Conservation (phyloP, 257 asterid species). For the Ligustrum vulgare region DNA sequence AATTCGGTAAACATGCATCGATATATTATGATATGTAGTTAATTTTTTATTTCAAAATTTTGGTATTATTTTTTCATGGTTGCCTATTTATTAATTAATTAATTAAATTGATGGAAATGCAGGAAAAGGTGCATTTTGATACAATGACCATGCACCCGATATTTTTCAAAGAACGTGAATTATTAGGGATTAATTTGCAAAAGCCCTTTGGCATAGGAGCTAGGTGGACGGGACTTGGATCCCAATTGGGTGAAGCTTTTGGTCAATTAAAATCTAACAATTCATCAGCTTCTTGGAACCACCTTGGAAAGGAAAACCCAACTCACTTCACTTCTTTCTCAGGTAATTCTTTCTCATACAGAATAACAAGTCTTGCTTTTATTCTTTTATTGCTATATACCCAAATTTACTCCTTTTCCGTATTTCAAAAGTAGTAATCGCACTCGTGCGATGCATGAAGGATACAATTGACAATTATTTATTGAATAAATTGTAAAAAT, state of each 20-base stretch:
- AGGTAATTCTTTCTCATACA: conserved; percentile 25
- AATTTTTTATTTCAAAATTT: no score
- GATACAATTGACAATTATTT: no score
- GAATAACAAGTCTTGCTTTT: neutral
- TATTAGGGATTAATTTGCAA: neutral
- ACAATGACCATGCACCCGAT: neutral
- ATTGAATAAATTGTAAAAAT: no score
- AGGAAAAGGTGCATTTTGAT: neutral
- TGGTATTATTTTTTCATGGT: no score
- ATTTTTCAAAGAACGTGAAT: neutral
- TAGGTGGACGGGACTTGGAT: neutral
- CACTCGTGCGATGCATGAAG: no score
- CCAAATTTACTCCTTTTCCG: no score
- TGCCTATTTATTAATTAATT: neutral
- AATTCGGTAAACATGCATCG: no score
- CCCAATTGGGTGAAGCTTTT: neutral
- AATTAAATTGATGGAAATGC: neutral
- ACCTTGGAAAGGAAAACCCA: conserved; percentile 3
- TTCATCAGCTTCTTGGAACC: neutral
- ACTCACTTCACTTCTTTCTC: conserved; percentile 39
- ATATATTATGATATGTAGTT: no score
- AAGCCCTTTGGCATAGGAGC: neutral
- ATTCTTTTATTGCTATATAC: no score
- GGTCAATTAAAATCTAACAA: neutral
- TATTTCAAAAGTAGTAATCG: no score